These are phyloP conservation scores for Xylariaceae sp. DNA, from an alignment of 2,329 filamentous ascomycete species.

Conservation along the genomic window DNA sequence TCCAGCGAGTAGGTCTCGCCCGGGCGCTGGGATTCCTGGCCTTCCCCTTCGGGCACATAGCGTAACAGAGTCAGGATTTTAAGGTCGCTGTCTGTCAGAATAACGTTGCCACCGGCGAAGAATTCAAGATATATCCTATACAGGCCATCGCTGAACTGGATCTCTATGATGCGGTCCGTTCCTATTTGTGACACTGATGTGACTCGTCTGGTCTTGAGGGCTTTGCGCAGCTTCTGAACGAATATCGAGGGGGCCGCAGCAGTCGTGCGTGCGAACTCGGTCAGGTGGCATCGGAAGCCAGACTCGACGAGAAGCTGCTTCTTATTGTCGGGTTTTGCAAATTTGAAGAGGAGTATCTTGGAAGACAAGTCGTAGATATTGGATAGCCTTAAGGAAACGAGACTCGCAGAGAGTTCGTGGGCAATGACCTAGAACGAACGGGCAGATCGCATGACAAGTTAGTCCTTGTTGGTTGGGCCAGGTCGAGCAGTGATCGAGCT, in stretches of 20 bases:
- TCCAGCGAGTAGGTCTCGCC: conserved; percentile 75
- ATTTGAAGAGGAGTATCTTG: conserved; percentile 92
- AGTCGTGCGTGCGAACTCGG: conserved; percentile 81
- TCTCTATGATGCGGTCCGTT: conserved; percentile 87
- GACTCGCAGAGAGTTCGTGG: conserved; percentile 75
- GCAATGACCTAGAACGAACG: conserved; percentile 75
- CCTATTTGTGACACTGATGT: conserved; percentile 80
- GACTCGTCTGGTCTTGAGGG: conserved; percentile 77
- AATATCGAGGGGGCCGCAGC: conserved; percentile 80
- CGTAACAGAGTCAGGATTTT: conserved; percentile 78
- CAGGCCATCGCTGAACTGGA: conserved; percentile 85
- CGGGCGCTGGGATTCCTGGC: conserved; percentile 75
- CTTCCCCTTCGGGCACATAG: conserved; percentile 72
- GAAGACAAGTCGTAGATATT: conserved; percentile 97
- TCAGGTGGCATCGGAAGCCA: conserved; percentile 92
- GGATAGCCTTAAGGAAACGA: conserved; percentile 74
- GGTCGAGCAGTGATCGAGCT: neutral
- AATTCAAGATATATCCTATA: conserved; percentile 91
- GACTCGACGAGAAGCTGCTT: conserved; percentile 90
- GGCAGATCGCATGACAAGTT: neutral
- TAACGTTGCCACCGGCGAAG: conserved; percentile 91
- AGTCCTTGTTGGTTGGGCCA: neutral
- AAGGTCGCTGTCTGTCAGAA: conserved; percentile 78
- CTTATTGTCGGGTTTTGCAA: conserved; percentile 82
- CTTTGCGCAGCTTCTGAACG: conserved; percentile 78